phyloP scores from a whole-genome alignment of 352 stramenopile species.

The Globisporangium nodosum region DNA sequence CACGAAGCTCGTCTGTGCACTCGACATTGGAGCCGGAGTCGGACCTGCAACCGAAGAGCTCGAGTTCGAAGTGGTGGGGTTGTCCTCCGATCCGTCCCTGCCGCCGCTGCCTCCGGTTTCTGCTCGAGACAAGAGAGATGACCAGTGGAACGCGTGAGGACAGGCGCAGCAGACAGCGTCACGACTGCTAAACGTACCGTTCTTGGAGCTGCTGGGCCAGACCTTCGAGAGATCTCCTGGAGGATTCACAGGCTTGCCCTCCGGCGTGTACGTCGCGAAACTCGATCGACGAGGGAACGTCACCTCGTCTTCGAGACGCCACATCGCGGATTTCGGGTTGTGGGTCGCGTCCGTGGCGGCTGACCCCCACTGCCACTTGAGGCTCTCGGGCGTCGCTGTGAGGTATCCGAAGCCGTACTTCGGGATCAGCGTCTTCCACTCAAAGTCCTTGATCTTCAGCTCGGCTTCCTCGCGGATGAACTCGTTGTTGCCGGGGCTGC shows the following conservation, averaged over 20 bases:
- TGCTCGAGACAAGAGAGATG: not conserved
- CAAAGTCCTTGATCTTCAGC: constrained; percentile 52
- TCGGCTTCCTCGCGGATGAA: constrained; percentile 44
- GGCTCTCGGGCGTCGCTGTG: constrained; percentile 39
- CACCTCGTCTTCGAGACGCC: constrained; percentile 37
- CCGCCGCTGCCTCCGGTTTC: constrained; percentile 9
- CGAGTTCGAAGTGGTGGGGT: constrained; percentile 1
- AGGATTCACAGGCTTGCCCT: constrained; percentile 36
- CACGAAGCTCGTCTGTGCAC: not conserved
- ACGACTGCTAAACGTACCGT: constrained; percentile 14
- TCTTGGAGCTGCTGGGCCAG: constrained; percentile 17
- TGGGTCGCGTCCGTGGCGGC: constrained; percentile 36
- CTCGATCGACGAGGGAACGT: constrained; percentile 36
- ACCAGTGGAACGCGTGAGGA: not conserved
- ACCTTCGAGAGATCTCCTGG: constrained; percentile 24
- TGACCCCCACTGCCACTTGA: constrained; percentile 62
- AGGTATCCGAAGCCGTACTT: constrained; percentile 78
- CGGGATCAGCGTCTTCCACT: constrained; percentile 51
- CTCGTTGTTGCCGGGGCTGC: constrained; percentile 73
- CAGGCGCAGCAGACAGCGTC: not conserved
- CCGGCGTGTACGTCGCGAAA: constrained; percentile 15
- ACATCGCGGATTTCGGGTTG: constrained; percentile 37
- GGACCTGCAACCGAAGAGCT: not conserved
- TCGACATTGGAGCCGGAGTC: not conserved
- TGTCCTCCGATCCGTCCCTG: constrained; percentile 5